phyloP scores from a whole-genome alignment of 2,329 filamentous ascomycete species.

The Amauroascus niger region DNA sequence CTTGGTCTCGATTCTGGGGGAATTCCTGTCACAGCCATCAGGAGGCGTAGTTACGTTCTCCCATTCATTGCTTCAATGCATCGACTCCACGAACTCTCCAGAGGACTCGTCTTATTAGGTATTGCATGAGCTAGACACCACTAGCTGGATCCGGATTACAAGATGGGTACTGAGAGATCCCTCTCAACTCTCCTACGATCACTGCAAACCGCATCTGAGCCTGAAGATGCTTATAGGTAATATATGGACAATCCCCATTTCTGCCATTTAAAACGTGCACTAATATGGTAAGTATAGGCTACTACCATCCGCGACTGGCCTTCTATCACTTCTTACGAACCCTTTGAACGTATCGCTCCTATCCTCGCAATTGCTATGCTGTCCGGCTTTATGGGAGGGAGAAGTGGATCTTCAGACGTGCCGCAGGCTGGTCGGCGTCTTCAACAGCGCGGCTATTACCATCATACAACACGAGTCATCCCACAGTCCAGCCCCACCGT shows the following conservation, averaged over 20 bases:
- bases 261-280: conserved; percentile 16
- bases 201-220: conserved; percentile 48
- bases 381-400: conserved; percentile 51
- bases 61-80: background rate
- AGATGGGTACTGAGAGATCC: conserved; percentile 52
- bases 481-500: conserved; percentile 28
- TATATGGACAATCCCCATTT: background rate
- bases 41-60: too few relatives aligned
- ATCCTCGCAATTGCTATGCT: conserved; percentile 49
- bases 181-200: conserved; percentile 51
- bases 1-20: background rate
- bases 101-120: background rate
- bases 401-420: conserved; percentile 46
- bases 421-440: conserved; percentile 50
- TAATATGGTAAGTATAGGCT: conserved; percentile 32
- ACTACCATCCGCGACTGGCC: conserved; percentile 43
- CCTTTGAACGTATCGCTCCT: conserved; percentile 53
- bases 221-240: conserved; percentile 52
- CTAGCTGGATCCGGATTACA: background rate
- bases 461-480: conserved; percentile 41
- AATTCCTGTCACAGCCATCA: too few relatives aligned
- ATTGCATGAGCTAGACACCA: background rate
- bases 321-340: conserved; percentile 46
- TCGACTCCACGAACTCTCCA: background rate
- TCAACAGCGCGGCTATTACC: conserved; percentile 51